Conservation (phyloP, 2,329 filamentous ascomycete species). For the Ophiostoma sp. region DNA sequence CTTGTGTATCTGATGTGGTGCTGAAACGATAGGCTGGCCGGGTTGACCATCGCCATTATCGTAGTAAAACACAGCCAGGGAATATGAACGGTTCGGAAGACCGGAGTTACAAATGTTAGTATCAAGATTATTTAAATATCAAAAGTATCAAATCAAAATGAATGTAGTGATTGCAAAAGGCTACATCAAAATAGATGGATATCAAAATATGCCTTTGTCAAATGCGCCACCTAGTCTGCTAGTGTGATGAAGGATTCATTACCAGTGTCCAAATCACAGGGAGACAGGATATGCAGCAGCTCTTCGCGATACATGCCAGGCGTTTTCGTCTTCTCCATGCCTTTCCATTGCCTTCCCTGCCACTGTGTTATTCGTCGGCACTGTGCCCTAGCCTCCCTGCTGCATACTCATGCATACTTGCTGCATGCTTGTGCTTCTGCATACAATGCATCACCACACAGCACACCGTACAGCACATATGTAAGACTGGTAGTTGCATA, state of each 20-base stretch:
- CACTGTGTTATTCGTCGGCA: not conserved
- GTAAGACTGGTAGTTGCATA: constrained; percentile 2
- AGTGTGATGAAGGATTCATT: not conserved
- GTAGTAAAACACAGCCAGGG: not conserved
- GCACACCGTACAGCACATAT: constrained; percentile 2
- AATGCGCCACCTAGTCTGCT: too few species aligned
- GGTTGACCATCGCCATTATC: not conserved
- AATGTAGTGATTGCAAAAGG: too few species aligned
- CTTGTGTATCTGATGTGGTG: not conserved
- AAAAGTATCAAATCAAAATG: too few species aligned
- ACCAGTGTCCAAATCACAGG: not conserved
- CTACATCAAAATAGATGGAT: too few species aligned
- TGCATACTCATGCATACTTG: not conserved
- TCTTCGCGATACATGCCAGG: not conserved
- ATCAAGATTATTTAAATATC: not conserved
- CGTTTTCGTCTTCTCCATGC: not conserved
- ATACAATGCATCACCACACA: constrained; percentile 2
- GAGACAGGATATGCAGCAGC: not conserved
- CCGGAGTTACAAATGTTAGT: constrained; percentile 1
- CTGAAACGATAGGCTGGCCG: not conserved
- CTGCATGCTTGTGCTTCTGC: not conserved
- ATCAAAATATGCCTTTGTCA: too few species aligned
- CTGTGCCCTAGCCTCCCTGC: not conserved
- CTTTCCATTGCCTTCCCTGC: constrained; percentile 5
- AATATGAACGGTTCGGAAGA: not conserved